Evolutionary conservation across 202 grass and related monocot genomes (phyloP).

Genomic region (Musa balbisiana): DNA sequence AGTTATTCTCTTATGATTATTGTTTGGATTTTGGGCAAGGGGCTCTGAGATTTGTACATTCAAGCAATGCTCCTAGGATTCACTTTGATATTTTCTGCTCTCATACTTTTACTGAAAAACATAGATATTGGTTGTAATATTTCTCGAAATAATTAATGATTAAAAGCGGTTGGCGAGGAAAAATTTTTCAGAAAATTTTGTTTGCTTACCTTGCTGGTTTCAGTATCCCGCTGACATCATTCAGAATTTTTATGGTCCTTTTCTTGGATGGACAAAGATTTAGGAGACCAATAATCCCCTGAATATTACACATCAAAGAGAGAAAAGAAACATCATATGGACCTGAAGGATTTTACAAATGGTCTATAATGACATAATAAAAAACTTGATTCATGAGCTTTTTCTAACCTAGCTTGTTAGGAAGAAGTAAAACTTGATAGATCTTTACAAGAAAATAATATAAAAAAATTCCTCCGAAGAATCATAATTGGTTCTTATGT

Average conservation of each 20-base stretch:
- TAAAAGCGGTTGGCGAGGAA: not conserved
- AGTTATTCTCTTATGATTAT: no score
- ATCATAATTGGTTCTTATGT: no score
- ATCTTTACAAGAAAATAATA: no score
- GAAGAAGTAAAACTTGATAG: no score
- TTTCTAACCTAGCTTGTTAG: not conserved
- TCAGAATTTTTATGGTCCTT: conserved; percentile 59
- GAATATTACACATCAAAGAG: not conserved
- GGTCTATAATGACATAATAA: not conserved
- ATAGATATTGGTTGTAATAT: no score
- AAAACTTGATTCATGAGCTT: not conserved
- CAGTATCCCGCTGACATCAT: conserved; percentile 50
- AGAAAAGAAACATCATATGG: not conserved
- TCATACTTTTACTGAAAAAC: no score
- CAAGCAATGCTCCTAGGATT: no score
- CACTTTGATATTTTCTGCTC: no score
- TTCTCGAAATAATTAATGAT: no score
- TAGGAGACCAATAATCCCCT: conserved; percentile 47
- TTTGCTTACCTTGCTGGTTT: conserved; percentile 56
- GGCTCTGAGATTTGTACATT: no score
- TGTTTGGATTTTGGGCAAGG: fast-evolving
- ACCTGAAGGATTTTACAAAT: not conserved
- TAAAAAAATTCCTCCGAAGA: no score
- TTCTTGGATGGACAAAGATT: conserved; percentile 60
- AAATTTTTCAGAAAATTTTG: conserved; percentile 1